phyloP scores from a whole-genome alignment of 768 basidiomycete genomes.

The Suillus brevipes region DNA sequence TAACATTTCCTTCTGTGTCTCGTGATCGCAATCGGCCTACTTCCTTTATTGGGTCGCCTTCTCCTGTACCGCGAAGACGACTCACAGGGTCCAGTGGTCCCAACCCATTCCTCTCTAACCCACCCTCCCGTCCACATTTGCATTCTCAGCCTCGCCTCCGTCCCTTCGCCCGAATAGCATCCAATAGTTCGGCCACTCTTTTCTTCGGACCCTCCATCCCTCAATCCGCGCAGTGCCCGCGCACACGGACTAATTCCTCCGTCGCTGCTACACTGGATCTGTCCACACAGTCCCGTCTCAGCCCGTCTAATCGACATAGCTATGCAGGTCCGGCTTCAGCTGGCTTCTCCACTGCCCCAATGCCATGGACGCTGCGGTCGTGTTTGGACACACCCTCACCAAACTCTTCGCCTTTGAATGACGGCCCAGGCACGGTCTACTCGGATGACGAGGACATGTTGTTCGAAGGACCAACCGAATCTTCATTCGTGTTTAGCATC shows the following conservation, averaged over 20 bases:
- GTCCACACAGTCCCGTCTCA: slow-evolving; percentile 25
- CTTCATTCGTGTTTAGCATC: slow-evolving; percentile 59
- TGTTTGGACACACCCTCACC: slow-evolving; percentile 46
- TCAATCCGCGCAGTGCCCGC: slow-evolving; percentile 24
- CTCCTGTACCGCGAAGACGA: slow-evolving; percentile 57
- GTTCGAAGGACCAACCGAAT: slow-evolving; percentile 47
- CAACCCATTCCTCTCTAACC: slow-evolving; percentile 27
- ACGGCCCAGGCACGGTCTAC: slow-evolving; percentile 27
- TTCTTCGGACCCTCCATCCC: slow-evolving; percentile 60
- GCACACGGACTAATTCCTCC: slow-evolving; percentile 23
- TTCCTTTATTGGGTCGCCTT: slow-evolving; percentile 51
- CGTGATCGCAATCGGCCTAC: slow-evolving; percentile 42
- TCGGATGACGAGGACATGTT: slow-evolving; percentile 58
- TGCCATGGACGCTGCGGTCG: slow-evolving; percentile 40
- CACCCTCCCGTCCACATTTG: background rate
- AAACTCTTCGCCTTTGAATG: slow-evolving; percentile 45
- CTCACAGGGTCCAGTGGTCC: slow-evolving; percentile 40
- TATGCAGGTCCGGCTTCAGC: slow-evolving; percentile 54
- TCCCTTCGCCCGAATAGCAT: slow-evolving; percentile 53
- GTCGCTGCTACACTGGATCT: slow-evolving; percentile 10
- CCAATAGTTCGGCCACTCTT: slow-evolving; percentile 54
- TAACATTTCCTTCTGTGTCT: slow-evolving; percentile 41
- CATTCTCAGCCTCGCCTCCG: slow-evolving; percentile 30
- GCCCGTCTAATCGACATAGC: slow-evolving; percentile 56
- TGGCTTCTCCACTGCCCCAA: slow-evolving; percentile 19